A percentile compares a stretch with the other conserved stretches of the same genome.
Evolutionary conservation across 495 filamentous ascomycete genomes (phyloP).

Genomic region (Oleoguttula mirabilis): DNA sequence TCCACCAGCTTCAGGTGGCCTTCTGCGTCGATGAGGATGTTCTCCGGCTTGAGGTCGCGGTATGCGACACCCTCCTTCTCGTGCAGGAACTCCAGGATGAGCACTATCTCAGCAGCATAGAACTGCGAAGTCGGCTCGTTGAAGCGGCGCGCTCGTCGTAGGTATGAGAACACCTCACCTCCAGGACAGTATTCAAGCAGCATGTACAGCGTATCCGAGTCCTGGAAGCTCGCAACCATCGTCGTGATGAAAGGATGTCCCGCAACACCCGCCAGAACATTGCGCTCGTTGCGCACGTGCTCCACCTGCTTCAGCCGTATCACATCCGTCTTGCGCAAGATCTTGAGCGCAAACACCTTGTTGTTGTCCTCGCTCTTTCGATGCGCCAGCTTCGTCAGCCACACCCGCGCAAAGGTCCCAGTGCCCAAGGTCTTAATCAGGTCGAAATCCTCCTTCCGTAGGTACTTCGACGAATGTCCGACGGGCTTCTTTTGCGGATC

Average conservation of each 20-base stretch:
- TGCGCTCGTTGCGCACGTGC: slow-evolving; percentile 89
- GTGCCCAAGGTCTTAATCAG: slow-evolving; percentile 85
- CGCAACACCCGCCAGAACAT: slow-evolving; percentile 71
- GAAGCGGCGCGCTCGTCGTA: slow-evolving; percentile 75
- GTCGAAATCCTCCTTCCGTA: slow-evolving; percentile 63
- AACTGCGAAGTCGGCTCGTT: slow-evolving; percentile 76
- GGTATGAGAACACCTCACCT: slow-evolving; percentile 89
- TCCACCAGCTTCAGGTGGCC: slow-evolving; percentile 97
- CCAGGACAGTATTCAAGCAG: slow-evolving; percentile 89
- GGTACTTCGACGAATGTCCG: slow-evolving; percentile 41
- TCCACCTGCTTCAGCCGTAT: slow-evolving; percentile 96
- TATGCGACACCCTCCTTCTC: slow-evolving; percentile 81
- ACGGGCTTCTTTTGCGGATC: slow-evolving; percentile 47
- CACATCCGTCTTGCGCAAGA: slow-evolving; percentile 81
- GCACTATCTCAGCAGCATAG: slow-evolving; percentile 89
- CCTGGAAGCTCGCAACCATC: slow-evolving; percentile 81
- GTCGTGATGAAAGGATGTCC: slow-evolving; percentile 93
- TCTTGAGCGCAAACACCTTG: slow-evolving; percentile 86
- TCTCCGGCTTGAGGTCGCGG: slow-evolving; percentile 92
- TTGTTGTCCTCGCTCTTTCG: slow-evolving; percentile 26
- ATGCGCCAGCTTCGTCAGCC: slow-evolving; percentile 53
- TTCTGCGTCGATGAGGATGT: slow-evolving; percentile 79
- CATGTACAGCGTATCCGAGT: slow-evolving; percentile 82
- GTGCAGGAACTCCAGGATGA: slow-evolving; percentile 88
- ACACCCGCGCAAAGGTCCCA: slow-evolving; percentile 91